Evolutionary conservation across 2,329 filamentous ascomycete genomes (phyloP).

Genomic region (Verticillium tricorpus): DNA sequence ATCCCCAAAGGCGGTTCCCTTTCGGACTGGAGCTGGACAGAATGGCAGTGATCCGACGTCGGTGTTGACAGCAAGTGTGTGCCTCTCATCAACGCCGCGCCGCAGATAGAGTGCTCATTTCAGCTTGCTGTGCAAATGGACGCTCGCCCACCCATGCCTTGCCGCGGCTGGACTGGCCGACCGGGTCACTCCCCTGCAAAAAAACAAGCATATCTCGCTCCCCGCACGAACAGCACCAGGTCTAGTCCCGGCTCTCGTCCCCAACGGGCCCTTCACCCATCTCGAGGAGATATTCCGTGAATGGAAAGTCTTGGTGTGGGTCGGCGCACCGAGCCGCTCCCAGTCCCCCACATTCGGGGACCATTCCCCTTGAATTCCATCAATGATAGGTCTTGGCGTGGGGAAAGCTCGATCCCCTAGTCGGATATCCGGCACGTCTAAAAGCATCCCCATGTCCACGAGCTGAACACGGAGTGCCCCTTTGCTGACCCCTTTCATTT

Average conservation of each 20-base stretch:
- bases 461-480: neutral
- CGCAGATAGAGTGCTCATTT: neutral
- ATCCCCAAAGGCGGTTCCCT: too few species aligned
- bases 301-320: neutral
- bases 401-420: neutral
- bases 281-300: neutral
- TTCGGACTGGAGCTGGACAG: too few species aligned
- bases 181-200: neutral
- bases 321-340: neutral
- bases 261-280: neutral
- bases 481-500: neutral
- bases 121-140: neutral
- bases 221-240: neutral
- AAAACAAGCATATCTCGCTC: neutral
- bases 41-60: too few species aligned
- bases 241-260: neutral
- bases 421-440: slow-evolving; percentile 2
- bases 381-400: slow-evolving; percentile 2
- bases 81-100: neutral
- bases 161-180: neutral
- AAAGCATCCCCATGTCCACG: neutral
- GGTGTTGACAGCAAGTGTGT: too few species aligned
- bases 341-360: neutral
- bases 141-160: neutral
- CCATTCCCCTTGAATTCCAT: neutral